Evolutionary conservation across 2,329 filamentous ascomycete genomes (phyloP), one percentile per base, ranked within the genome.

Genomic region (Aspergillus melleus): DNA sequence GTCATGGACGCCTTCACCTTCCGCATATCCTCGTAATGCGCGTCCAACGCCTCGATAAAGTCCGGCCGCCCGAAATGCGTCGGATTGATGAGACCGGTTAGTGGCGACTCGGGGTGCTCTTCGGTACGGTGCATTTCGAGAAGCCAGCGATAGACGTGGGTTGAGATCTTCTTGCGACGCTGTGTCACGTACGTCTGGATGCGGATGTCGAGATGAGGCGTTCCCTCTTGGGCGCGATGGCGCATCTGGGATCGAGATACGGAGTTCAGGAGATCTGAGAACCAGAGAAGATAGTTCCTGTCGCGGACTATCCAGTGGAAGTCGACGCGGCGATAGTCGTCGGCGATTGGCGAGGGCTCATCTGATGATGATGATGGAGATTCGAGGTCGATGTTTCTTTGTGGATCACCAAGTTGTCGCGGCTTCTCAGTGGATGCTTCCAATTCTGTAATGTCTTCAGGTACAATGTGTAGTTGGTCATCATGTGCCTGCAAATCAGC

Each of bases 261-360:
- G 6, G 26, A 32, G 26, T 52, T 53, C 20, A 57, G 49, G 0
- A 52, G 49, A 29, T 57, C 54, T 2, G 54, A 57, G n/a, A 51
- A 57, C 47, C 54, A 57, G 32, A 57, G 54, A 4, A 57, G 54
- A 8, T 57, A 57, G 47, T 57, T 57, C 32, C 55, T 19, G n/a
- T 57, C 49, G n/a, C 49, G 49, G 5, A 57, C 49, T 3, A 52
- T 53, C 24, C 49, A 53, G 39, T 57, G 49, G n/a, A 49, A 57
- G 50, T 49, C 55, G 26, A 57, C 52, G 6, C 52, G 52, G 36
- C 52, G 52, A 29, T 54, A 54, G 14, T 54, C 52, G 20, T 54
- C 52, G 4, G 52, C 11, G 5, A 42, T 44, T 2, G 16, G 36
- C 6, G 14, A 42, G 36, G 36, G 36, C 6, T 42, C 16, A 5